Conservation (phyloP, 345 rosid genomes). For the Brassica nigra region DNA sequence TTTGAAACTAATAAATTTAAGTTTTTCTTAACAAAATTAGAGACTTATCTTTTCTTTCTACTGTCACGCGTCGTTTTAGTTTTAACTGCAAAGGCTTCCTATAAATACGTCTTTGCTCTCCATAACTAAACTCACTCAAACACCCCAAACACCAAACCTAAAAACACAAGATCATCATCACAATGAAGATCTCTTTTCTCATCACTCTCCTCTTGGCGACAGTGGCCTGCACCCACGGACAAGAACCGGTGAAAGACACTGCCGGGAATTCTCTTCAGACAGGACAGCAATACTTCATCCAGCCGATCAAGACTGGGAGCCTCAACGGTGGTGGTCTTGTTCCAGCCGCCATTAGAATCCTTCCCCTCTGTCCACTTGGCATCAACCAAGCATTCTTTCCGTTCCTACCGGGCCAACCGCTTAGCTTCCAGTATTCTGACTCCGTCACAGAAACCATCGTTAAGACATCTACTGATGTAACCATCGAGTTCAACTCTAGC, state of each 20-base stretch:
- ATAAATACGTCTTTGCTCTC: conserved; percentile 16
- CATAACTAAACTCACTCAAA: conserved; percentile 7
- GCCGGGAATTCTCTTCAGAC: neutral
- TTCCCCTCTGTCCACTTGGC: conserved; percentile 14
- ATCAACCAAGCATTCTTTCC: conserved; percentile 9
- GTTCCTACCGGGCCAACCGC: conserved; percentile 1
- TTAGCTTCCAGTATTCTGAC: neutral
- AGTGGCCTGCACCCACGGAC: neutral
- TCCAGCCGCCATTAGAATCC: neutral
- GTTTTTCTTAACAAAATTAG: neutral
- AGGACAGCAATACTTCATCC: conserved; percentile 11
- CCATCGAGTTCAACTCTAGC: conserved; percentile 13
- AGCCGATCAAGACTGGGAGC: neutral
- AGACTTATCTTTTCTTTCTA: neutral
- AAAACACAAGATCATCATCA: neutral
- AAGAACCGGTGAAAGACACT: conserved; percentile 12
- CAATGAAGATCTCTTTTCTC: conserved; percentile 13
- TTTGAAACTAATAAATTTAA: neutral
- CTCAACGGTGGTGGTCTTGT: conserved; percentile 20
- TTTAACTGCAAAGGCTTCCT: neutral
- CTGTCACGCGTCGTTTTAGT: neutral
- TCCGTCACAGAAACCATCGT: neutral
- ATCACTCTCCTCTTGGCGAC: conserved; percentile 14
- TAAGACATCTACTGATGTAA: neutral
- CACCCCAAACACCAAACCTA: neutral